Conservation (phyloP, 2,329 filamentous ascomycete species). For the Colletotrichum echinochloae region DNA sequence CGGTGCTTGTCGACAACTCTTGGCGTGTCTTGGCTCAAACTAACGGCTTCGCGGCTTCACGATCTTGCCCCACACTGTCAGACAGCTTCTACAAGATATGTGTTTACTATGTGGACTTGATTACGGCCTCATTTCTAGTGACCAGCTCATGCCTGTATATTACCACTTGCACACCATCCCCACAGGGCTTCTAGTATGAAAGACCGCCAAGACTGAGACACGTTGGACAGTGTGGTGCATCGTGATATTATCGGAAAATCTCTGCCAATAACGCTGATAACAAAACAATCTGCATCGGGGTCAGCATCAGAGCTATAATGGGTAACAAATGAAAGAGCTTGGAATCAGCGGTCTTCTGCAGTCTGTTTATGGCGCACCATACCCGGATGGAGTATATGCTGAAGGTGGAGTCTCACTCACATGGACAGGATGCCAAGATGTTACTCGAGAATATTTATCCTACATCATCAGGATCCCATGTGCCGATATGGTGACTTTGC, state of each 20-base stretch:
- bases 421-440: neutral
- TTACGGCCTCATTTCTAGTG: neutral
- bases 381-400: rapidly evolving
- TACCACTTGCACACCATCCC: neutral
- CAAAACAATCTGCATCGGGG: neutral
- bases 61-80: neutral
- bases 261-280: too few relatives aligned
- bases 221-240: neutral
- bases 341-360: neutral
- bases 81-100: neutral
- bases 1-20: neutral
- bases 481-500: neutral
- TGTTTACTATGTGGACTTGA: neutral
- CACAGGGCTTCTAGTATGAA: neutral
- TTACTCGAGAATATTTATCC: neutral
- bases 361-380: neutral
- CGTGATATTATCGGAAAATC: too few relatives aligned
- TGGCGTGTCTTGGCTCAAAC: neutral
- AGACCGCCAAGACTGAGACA: too few relatives aligned
- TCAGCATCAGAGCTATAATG: neutral
- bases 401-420: too few relatives aligned
- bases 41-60: neutral
- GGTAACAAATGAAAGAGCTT: neutral
- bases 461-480: neutral
- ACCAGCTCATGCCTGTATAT: neutral